These are phyloP conservation scores for Buddleja alternifolia DNA, from an alignment of 257 asterid genomes.

Conservation along the genomic window DNA sequence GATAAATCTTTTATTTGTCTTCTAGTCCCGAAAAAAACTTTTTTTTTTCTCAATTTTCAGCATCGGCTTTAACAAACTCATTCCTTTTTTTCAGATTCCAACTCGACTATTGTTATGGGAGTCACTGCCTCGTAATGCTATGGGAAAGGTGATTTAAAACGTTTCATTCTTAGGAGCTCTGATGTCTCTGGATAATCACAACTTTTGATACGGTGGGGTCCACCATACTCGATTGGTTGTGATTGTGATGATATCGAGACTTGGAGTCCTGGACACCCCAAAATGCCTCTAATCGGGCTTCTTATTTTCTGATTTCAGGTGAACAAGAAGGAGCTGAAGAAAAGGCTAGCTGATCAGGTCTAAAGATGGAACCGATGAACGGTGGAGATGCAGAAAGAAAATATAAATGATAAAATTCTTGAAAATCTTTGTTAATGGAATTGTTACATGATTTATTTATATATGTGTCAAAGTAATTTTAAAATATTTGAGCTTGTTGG, in stretches of 20 bases:
- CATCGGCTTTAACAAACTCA: no score
- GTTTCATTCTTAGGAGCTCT: no score
- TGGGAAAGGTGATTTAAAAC: conserved; percentile 74
- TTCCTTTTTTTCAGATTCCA: conserved; percentile 57
- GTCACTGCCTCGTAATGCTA: conserved; percentile 86
- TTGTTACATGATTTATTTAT: background rate
- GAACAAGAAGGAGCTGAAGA: conserved; percentile 89
- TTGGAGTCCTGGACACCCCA: no score
- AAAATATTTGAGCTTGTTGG: background rate
- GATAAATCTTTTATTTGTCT: background rate
- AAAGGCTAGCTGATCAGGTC: conserved; percentile 42
- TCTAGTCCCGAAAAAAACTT: no score
- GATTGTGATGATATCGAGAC: no score
- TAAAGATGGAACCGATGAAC: conserved; percentile 16
- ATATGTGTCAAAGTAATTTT: background rate
- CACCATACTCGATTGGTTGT: no score
- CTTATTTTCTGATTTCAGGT: conserved; percentile 49
- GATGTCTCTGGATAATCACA: no score
- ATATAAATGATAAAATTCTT: background rate
- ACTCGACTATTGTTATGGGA: conserved; percentile 81
- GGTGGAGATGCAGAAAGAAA: background rate
- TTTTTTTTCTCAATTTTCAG: no score
- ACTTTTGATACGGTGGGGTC: no score
- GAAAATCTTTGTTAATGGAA: background rate
- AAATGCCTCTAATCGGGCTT: background rate